Evolutionary conservation across 345 rosid genomes (phyloP).

Genomic region (Salix viminalis): DNA sequence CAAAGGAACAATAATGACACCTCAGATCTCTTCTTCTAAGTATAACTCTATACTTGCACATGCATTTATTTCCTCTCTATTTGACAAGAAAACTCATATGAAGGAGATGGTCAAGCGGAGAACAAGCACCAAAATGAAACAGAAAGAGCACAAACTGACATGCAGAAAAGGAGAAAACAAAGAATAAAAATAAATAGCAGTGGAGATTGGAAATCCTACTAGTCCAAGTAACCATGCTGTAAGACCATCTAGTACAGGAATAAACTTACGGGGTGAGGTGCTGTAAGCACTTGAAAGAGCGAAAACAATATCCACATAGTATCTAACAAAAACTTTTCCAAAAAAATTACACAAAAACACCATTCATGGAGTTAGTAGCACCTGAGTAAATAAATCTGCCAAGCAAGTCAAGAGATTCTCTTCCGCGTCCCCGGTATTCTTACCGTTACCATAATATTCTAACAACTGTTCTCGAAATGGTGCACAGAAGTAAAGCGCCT

Average conservation of each 20-base stretch:
- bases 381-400: slow-evolving; percentile 96
- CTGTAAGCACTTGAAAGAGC: neutral
- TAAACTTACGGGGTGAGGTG: neutral
- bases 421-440: slow-evolving; percentile 68
- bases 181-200: neutral
- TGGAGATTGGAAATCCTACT: neutral
- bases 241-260: neutral
- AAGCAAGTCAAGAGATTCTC: slow-evolving; percentile 96
- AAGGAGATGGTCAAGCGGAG: neutral
- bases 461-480: slow-evolving; percentile 98
- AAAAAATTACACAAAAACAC: neutral
- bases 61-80: neutral
- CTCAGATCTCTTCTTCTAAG: neutral
- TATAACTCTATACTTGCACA: neutral
- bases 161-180: neutral
- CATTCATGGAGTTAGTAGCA: slow-evolving; percentile 6
- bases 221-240: neutral
- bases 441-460: slow-evolving; percentile 78
- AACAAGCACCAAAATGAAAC: neutral
- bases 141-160: neutral
- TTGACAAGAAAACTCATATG: neutral
- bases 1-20: neutral
- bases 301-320: neutral
- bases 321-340: neutral
- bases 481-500: slow-evolving; percentile 98